Base-by-base conservation (phyloP, 768 basidiomycete genomes). In the Mycena amicta region DNA sequence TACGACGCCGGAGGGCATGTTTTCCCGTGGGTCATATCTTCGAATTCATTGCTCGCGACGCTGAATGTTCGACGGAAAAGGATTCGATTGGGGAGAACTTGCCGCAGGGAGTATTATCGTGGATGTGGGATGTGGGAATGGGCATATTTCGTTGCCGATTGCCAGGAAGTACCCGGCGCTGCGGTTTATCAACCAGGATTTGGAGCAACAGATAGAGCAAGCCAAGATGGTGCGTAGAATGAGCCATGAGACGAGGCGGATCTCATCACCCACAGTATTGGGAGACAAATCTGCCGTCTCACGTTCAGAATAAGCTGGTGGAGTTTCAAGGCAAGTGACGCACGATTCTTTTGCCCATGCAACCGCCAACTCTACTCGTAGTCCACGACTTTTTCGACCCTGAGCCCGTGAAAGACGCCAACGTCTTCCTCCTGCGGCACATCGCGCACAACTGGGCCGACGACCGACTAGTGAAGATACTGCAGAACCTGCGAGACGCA, bases 371-470 rank as follows among this genome's bases (percentile, higher is more conserved):
- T 11, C 8, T 46, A 8, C 8, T 46, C 22, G 26, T 29, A 26
- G 28, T 12, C 8, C 49, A 18, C 40, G 53, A 20, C 43, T 72
- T 71, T 61, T 71, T 74, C 55, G 50, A 53, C 1, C 62, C 65
- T 0, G 71, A 73, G 49, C 67, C 71, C 2, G 47, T 64, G 16
- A 63, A 57, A 40, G 41, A 64, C 30, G 67, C 72, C 8, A 56
- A 65, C 3, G 63, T 74, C 8, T 75, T 71, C 60, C 59, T 74
- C 39, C 18, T 74, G 25, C 63, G 72, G 13, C 47, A 53, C 37
- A 70, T 72, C 31, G 37, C 69, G 27, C 74, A 76, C 58, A 70
- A 76, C 60, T 74, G 73, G 73, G 47, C 68, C 5, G 69, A 72
- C 53, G 59, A 53, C 0, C 26, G 64, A 23, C 62, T 52, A 33